A percentile compares a stretch with the other conserved stretches of the same genome.
Conservation (phyloP, 2,329 filamentous ascomycete species). For the Parastagonospora avenae region DNA sequence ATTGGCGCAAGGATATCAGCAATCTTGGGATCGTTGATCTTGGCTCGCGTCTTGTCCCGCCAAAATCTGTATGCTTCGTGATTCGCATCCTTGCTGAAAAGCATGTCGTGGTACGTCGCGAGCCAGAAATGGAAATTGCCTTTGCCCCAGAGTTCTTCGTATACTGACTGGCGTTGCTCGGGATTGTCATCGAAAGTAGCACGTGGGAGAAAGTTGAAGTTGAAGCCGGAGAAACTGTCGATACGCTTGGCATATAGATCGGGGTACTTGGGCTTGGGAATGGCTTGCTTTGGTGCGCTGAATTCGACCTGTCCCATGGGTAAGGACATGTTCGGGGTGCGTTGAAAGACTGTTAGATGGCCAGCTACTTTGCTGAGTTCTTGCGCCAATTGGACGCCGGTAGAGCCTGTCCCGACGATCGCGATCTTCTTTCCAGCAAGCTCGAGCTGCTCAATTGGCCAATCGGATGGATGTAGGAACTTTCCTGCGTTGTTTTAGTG, state of each 20-base stretch:
- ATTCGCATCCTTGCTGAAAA: conserved; percentile 46
- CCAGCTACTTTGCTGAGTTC: conserved; percentile 59
- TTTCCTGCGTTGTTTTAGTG: neutral
- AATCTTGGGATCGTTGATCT: conserved; percentile 44
- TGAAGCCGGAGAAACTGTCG: conserved; percentile 22
- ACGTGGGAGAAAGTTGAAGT: conserved; percentile 23
- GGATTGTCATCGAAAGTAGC: conserved; percentile 25
- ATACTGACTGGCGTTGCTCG: conserved; percentile 19
- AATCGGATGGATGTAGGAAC: conserved; percentile 62
- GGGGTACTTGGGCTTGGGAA: conserved; percentile 35
- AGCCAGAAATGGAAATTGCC: conserved; percentile 32
- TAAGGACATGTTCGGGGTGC: conserved; percentile 55
- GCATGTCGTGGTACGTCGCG: conserved; percentile 41
- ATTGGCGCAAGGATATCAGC: conserved; percentile 49
- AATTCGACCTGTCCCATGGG: conserved; percentile 30
- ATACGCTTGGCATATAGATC: conserved; percentile 8
- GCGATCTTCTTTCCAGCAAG: conserved; percentile 63
- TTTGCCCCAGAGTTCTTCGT: conserved; percentile 24
- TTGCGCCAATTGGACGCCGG: conserved; percentile 66
- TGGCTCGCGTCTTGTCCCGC: conserved; percentile 45
- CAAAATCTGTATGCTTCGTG: conserved; percentile 52
- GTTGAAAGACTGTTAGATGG: conserved; percentile 63
- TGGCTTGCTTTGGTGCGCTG: conserved; percentile 51
- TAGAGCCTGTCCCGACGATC: conserved; percentile 65
- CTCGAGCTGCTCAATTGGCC: conserved; percentile 60